Conservation (phyloP, 2,329 filamentous ascomycete genomes). For the Periconia sp. region DNA sequence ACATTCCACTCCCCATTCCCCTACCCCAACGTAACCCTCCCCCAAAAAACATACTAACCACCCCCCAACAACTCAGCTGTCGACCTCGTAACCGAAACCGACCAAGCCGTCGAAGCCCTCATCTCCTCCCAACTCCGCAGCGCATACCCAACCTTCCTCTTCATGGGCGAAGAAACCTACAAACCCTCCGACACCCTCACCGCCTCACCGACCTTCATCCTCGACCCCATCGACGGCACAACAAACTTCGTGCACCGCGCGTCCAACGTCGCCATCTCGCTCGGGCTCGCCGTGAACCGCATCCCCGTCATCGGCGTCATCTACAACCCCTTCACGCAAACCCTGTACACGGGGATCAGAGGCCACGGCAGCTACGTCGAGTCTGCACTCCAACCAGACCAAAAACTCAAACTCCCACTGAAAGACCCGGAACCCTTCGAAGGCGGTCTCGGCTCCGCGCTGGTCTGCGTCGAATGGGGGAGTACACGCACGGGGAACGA, state of each 20-base stretch:
- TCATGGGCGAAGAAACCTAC: slow-evolving; percentile 64
- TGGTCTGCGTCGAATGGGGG: slow-evolving; percentile 76
- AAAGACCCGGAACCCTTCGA: slow-evolving; percentile 57
- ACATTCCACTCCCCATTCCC: not conserved
- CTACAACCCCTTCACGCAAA: slow-evolving; percentile 75
- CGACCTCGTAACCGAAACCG: slow-evolving; percentile 66
- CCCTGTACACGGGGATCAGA: slow-evolving; percentile 68
- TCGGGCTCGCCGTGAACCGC: slow-evolving; percentile 68
- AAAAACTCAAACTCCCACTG: slow-evolving; percentile 49
- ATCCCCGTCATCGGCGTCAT: slow-evolving; percentile 70
- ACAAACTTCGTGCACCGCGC: slow-evolving; percentile 81
- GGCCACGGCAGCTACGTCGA: slow-evolving; percentile 64
- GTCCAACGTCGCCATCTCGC: slow-evolving; percentile 73
- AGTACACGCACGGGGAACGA: slow-evolving; percentile 68
- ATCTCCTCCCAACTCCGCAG: slow-evolving; percentile 54
- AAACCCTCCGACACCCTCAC: slow-evolving; percentile 65
- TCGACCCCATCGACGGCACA: slow-evolving; percentile 78
- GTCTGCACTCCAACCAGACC: slow-evolving; percentile 9
- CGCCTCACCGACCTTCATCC: slow-evolving; percentile 70
- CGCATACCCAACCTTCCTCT: slow-evolving; percentile 58
- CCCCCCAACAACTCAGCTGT: slow-evolving; percentile 48
- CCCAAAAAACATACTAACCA: not conserved
- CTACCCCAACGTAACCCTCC: not conserved
- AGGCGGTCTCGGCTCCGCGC: slow-evolving; percentile 59
- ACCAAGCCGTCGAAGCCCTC: slow-evolving; percentile 62